Percentiles rank a stretch among this genome's conserved stretches.
Evolutionary conservation across 2,329 filamentous ascomycete species (phyloP).

Genomic region (Aspergillus tamarii): DNA sequence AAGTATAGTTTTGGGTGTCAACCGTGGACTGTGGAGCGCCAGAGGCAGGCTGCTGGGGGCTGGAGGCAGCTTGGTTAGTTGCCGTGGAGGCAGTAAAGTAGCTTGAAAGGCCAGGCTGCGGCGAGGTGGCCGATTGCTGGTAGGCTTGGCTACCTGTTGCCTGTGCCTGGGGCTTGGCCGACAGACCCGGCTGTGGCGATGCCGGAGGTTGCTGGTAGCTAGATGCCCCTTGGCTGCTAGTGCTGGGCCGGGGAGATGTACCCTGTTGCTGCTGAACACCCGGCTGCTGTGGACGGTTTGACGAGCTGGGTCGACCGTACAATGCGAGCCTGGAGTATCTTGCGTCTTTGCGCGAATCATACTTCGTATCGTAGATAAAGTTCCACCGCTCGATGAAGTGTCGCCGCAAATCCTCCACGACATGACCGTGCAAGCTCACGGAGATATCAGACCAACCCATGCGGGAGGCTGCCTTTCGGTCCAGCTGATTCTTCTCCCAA

Average conservation of each 20-base stretch:
- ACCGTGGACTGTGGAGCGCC: constrained; percentile 16
- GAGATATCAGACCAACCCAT: constrained; percentile 95
- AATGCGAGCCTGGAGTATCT: constrained; percentile 50
- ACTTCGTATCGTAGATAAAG: constrained; percentile 85
- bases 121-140: constrained; percentile 10
- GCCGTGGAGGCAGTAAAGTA: neutral
- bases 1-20: constrained; percentile 28
- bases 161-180: neutral
- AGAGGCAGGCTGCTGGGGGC: constrained; percentile 12
- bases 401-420: constrained; percentile 71
- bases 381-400: constrained; percentile 92
- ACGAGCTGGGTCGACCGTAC: constrained; percentile 36
- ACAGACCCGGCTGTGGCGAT: constrained; percentile 9
- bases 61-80: neutral
- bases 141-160: neutral
- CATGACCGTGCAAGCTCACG: constrained; percentile 73
- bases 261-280: constrained; percentile 8
- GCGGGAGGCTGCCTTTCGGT: constrained; percentile 74
- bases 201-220: constrained; percentile 12
- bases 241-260: neutral
- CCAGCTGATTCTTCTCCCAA: constrained; percentile 84
- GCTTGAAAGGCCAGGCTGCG: constrained; percentile 7
- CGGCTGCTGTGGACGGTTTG: constrained; percentile 16
- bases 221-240: neutral
- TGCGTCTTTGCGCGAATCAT: constrained; percentile 59